Base-by-base conservation (phyloP, 371 early-diverging fungal genomes). In the Apophysomyces elegans region DNA sequence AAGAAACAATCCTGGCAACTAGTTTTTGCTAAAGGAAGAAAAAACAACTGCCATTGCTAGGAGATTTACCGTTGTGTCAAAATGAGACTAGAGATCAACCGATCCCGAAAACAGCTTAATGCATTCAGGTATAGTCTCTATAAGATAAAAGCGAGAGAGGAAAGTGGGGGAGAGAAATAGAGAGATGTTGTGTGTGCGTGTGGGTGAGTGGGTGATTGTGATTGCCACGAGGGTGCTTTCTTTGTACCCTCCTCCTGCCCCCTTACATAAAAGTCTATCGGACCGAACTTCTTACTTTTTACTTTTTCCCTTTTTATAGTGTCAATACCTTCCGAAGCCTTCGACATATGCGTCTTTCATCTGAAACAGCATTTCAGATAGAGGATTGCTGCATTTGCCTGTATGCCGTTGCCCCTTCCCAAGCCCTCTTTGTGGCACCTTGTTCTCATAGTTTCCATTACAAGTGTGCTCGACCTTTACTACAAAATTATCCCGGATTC, bases 381-480 rank as follows among this genome's bases (percentile, higher is more conserved):
- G 76, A 76, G 21, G 98, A 98, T 69, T 98, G 98, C 78, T 97
- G 96, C 76, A 98, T 98, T 67, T 98, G 98, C 79, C 84, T 96
- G 59, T 92, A 90, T 74, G 84, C 91, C 47, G 91, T 96, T 66
- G 90, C 89, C 0, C 93, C 95, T 12, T 92, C 90, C 74, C 96
- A 96, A 78, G 94, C 96, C n/a, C 84, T 97, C 58, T 97, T 97
- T 78, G 87, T 96, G 21, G 92, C 96, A 12, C 96, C 97, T 4
- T 97, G 97, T 70, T 95, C 95, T 7, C 97, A 97, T 69, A 92
- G 92, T 60, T 97, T 92, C 83, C 97, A 97, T 74, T 97, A 91
- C 83, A 96, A 95, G 73, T 97, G 97, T 75, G 86, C 93, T 63
- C 86, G 88, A 47, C 87, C 91, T 0, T 71, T 96, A 38, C 69